These are phyloP conservation scores for Solanum aculeatissimum DNA, from an alignment of 305 asterid genomes.

Conservation along the genomic window DNA sequence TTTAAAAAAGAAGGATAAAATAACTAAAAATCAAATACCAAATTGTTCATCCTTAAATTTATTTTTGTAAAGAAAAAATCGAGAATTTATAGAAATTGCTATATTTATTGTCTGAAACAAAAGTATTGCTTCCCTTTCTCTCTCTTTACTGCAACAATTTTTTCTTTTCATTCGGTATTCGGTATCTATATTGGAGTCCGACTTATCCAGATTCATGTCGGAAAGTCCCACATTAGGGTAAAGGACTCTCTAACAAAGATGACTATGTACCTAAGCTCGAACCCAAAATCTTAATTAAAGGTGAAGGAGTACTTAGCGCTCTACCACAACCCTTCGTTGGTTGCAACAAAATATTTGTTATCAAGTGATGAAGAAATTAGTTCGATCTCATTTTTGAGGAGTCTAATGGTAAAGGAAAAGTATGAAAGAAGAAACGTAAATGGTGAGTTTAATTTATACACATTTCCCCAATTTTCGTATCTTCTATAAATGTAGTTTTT, in stretches of 20 bases:
- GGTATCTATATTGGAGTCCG: too few relatives aligned
- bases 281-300: too few relatives aligned
- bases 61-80: not conserved
- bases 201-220: too few relatives aligned
- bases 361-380: not conserved
- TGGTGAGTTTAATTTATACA: not conserved
- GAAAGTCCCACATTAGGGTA: too few relatives aligned
- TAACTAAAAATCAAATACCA: not conserved
- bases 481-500: not conserved
- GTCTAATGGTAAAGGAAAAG: not conserved
- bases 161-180: too few relatives aligned
- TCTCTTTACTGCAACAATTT: not conserved
- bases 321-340: too few relatives aligned
- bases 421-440: not conserved
- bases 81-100: not conserved
- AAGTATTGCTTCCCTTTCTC: not conserved
- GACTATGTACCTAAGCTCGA: too few relatives aligned
- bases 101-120: not conserved
- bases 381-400: not conserved
- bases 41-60: not conserved
- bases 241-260: too few relatives aligned
- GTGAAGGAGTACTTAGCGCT: too few relatives aligned
- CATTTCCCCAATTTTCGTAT: not conserved
- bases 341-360: not conserved
- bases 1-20: not conserved